Conservation (phyloP, 768 basidiomycete genomes). For the Pholiota molesta region DNA sequence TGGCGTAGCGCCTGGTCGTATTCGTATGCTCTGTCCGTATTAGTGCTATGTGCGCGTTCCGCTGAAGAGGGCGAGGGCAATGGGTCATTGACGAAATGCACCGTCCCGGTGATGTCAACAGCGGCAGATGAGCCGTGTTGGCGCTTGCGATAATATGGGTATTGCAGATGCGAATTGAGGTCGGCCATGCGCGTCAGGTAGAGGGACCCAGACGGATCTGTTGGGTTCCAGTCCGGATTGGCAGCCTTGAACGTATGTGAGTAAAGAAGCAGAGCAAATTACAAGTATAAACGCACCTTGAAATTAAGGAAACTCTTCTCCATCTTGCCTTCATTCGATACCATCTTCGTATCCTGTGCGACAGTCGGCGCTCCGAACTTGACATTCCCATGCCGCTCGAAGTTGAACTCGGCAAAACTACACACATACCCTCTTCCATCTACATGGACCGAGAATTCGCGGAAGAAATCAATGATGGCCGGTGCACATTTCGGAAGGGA, state of each 20-base stretch:
- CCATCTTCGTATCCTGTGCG: conserved; percentile 70
- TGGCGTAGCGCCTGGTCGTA: conserved; percentile 77
- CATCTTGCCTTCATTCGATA: conserved; percentile 96
- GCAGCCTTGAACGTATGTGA: conserved; percentile 58
- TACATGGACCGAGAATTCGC: conserved; percentile 96
- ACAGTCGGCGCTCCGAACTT: conserved; percentile 89
- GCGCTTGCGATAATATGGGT: conserved; percentile 40
- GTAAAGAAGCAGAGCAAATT: background rate
- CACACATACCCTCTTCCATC: conserved; percentile 97
- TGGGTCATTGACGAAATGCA: conserved; percentile 37
- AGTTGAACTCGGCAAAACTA: conserved; percentile 98
- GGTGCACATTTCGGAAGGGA: conserved; percentile 90
- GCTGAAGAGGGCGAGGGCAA: conserved; percentile 14
- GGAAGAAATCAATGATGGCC: conserved; percentile 95
- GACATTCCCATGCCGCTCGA: conserved; percentile 91
- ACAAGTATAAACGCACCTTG: conserved; percentile 51
- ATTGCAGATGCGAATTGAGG: conserved; percentile 52
- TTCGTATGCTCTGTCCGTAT: conserved; percentile 61
- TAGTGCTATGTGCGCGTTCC: conserved; percentile 27
- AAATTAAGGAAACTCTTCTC: conserved; percentile 97
- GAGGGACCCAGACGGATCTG: conserved; percentile 87
- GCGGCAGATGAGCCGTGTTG: conserved; percentile 20
- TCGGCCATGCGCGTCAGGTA: conserved; percentile 87
- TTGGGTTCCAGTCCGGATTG: conserved; percentile 94
- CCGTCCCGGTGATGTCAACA: conserved; percentile 25